A percentile compares a stretch with the other conserved stretches of the same genome.
These are phyloP conservation scores for Bipolaris cookei DNA, from an alignment of 2,329 filamentous ascomycete genomes.

Conservation along the genomic window DNA sequence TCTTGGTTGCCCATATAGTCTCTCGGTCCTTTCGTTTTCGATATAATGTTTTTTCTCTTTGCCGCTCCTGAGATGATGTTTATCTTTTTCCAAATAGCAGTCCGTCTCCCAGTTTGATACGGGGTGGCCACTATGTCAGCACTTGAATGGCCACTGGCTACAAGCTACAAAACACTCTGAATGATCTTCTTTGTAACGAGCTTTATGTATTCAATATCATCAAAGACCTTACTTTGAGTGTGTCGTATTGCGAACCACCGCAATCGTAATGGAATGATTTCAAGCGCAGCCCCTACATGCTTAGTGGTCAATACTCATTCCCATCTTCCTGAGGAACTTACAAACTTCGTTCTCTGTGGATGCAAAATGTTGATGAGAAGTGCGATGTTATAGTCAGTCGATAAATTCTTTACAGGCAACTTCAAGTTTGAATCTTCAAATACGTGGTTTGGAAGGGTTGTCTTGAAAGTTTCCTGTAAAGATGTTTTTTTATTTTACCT, in stretches of 20 bases:
- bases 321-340: too few relatives aligned
- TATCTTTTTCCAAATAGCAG: background rate
- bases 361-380: too few relatives aligned
- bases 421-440: background rate
- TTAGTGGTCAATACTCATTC: too few relatives aligned
- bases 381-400: too few relatives aligned
- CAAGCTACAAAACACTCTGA: background rate
- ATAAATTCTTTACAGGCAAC: background rate
- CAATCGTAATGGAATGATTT: too few relatives aligned
- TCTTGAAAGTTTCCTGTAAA: too few relatives aligned
- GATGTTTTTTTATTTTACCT: background rate
- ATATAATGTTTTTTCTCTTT: background rate
- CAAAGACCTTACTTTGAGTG: too few relatives aligned
- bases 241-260: background rate
- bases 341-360: too few relatives aligned
- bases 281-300: too few relatives aligned
- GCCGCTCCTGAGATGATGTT: background rate
- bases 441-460: background rate
- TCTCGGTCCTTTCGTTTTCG: background rate
- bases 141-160: background rate
- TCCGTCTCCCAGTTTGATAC: too few relatives aligned
- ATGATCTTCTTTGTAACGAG: background rate
- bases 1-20: background rate
- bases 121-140: background rate
- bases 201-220: too few relatives aligned